These are phyloP conservation scores for Podila clonocystis DNA, from an alignment of 192 early-diverging fungal genomes.

Conservation along the genomic window DNA sequence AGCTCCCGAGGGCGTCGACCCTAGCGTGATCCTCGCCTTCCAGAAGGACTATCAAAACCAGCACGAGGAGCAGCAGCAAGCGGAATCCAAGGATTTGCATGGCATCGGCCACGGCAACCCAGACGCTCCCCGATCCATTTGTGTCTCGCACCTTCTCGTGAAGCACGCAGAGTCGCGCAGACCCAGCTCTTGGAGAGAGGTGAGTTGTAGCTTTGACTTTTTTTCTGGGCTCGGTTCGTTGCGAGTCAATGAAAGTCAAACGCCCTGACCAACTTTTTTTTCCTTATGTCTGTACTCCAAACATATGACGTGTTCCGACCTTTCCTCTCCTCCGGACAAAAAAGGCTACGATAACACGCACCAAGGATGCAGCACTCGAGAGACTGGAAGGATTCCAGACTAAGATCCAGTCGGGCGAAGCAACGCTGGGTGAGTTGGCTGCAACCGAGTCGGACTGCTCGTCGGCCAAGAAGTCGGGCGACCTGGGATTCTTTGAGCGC, in stretches of 20 bases:
- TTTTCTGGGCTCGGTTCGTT: neutral
- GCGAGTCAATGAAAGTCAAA: neutral
- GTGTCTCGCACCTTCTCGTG: conserved; percentile 91
- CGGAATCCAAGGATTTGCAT: neutral
- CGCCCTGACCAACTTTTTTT: conserved; percentile 7
- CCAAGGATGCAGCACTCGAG: conserved; percentile 89
- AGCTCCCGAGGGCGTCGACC: conserved; percentile 63
- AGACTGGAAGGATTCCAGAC: conserved; percentile 72
- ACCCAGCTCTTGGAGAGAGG: conserved; percentile 92
- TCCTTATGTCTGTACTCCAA: neutral
- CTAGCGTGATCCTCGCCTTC: conserved; percentile 26
- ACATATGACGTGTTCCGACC: conserved; percentile 6
- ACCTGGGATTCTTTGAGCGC: conserved; percentile 86
- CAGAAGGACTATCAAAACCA: conserved; percentile 52
- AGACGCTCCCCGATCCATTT: conserved; percentile 53
- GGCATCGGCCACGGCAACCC: neutral
- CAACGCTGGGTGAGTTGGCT: conserved; percentile 78
- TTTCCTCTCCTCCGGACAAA: neutral
- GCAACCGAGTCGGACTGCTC: conserved; percentile 87
- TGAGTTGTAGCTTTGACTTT: conserved; percentile 26
- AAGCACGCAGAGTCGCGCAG: conserved; percentile 88
- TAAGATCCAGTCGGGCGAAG: conserved; percentile 71
- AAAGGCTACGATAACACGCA: conserved; percentile 83
- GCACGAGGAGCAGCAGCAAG: conserved; percentile 14
- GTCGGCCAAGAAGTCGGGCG: conserved; percentile 89